phyloP scores from a whole-genome alignment of 2,329 filamentous ascomycete species.

The Pseudomassariella vexata region DNA sequence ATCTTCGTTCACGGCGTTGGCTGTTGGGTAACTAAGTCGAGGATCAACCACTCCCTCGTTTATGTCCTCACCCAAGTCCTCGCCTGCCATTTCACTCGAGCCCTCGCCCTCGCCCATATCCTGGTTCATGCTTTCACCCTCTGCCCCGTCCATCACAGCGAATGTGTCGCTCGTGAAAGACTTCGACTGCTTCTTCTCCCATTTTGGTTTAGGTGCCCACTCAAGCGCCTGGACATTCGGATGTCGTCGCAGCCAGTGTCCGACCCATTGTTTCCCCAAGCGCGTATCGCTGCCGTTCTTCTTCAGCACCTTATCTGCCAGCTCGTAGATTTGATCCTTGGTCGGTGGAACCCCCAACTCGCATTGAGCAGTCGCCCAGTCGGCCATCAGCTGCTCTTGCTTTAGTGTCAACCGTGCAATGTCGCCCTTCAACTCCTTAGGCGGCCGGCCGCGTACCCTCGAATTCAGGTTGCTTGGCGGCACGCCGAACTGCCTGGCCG shows the following conservation, averaged over 20 bases:
- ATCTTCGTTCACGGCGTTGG: too few relatives aligned
- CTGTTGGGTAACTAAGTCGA: too few relatives aligned
- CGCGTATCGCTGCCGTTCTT: constrained; percentile 12
- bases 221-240: constrained; percentile 14
- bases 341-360: constrained; percentile 17
- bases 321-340: constrained; percentile 17
- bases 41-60: too few relatives aligned
- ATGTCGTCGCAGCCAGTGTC: constrained; percentile 18
- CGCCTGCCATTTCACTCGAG: too few relatives aligned
- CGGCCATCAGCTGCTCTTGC: constrained; percentile 18
- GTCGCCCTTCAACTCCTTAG: constrained; percentile 13
- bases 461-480: constrained; percentile 18
- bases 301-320: constrained; percentile 15
- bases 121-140: too few relatives aligned
- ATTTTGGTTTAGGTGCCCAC: constrained; percentile 11
- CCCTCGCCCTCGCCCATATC: too few relatives aligned
- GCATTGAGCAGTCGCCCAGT: constrained; percentile 17
- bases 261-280: constrained; percentile 21
- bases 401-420: constrained; percentile 14
- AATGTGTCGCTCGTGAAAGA: not conserved
- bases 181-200: constrained; percentile 5
- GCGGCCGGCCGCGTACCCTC: constrained; percentile 12
- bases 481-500: constrained; percentile 16
- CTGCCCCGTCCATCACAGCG: too few relatives aligned
- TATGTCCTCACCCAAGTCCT: too few relatives aligned